phyloP scores from a whole-genome alignment of 495 filamentous ascomycete genomes.

The Tirmania nivea region DNA sequence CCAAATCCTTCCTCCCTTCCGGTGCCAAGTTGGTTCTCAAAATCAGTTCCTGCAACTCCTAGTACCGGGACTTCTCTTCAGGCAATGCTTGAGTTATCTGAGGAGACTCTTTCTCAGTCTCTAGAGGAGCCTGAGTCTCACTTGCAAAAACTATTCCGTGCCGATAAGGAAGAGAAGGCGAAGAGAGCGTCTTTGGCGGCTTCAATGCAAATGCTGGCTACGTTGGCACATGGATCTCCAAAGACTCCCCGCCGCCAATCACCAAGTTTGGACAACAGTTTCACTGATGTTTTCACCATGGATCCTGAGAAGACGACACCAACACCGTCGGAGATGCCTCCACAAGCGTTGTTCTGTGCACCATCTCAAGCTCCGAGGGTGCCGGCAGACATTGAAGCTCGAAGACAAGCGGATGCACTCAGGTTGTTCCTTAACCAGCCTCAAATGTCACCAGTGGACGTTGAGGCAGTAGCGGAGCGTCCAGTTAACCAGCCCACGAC shows the following conservation, averaged over 20 bases:
- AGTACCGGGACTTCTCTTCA: slow-evolving; percentile 14
- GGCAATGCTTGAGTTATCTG: slow-evolving; percentile 24
- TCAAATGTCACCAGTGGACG: too few species aligned
- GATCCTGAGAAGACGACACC: neutral
- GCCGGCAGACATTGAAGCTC: too few species aligned
- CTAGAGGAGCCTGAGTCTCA: slow-evolving; percentile 34
- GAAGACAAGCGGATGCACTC: too few species aligned
- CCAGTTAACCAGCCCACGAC: too few species aligned
- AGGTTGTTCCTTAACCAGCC: too few species aligned
- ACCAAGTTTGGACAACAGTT: slow-evolving; percentile 4
- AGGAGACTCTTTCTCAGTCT: slow-evolving; percentile 4
- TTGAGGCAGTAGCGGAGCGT: too few species aligned
- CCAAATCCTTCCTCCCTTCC: slow-evolving; percentile 84
- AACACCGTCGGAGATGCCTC: too few species aligned
- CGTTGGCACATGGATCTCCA: too few species aligned
- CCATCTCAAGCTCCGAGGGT: too few species aligned
- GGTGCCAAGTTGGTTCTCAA: slow-evolving; percentile 80
- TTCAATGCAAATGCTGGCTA: too few species aligned
- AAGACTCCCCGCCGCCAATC: slow-evolving; percentile 1
- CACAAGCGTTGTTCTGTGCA: too few species aligned
- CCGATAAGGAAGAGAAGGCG: slow-evolving; percentile 55
- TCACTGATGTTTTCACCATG: neutral
- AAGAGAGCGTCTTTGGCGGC: slow-evolving; percentile 8
- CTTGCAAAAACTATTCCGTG: slow-evolving; percentile 71
- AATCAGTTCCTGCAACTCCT: slow-evolving; percentile 45